These are phyloP conservation scores for Penstemon barbatus DNA, from an alignment of 257 asterid species.

Conservation along the genomic window DNA sequence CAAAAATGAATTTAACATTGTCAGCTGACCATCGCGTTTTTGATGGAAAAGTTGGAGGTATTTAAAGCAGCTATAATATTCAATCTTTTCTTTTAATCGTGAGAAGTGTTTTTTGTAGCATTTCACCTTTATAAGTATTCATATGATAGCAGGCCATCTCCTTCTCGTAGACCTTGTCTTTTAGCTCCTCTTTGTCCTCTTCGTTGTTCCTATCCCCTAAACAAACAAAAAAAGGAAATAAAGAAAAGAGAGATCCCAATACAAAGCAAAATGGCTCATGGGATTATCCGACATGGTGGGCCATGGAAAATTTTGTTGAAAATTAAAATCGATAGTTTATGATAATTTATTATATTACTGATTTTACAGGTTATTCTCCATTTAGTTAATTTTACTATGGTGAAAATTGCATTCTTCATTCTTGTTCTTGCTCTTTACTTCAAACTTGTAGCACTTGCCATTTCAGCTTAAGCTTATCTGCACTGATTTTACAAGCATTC, in stretches of 20 bases:
- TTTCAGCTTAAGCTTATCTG: not conserved
- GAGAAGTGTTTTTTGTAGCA: slow-evolving; percentile 10
- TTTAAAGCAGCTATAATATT: slow-evolving; percentile 11
- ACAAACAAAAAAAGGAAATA: not conserved
- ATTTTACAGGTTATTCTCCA: not conserved
- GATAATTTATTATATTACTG: not conserved
- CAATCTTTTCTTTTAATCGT: slow-evolving; percentile 9
- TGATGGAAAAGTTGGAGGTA: slow-evolving; percentile 98
- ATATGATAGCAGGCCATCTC: not conserved
- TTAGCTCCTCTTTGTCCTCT: not conserved
- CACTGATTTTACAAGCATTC: slow-evolving; percentile 10
- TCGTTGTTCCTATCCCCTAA: not conserved
- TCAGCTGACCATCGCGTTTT: slow-evolving; percentile 98
- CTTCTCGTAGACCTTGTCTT: not conserved
- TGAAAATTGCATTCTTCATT: not conserved
- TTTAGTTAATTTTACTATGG: not conserved
- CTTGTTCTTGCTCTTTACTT: not conserved
- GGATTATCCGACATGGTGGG: not conserved
- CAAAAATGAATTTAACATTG: slow-evolving; percentile 78
- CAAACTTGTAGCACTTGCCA: not conserved
- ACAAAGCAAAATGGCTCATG: not conserved
- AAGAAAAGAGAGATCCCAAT: not conserved
- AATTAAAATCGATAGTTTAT: not conserved
- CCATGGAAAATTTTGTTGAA: not conserved
- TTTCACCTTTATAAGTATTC: not conserved